Base-by-base conservation (phyloP, 768 basidiomycete species). In the Hericium coralloides region DNA sequence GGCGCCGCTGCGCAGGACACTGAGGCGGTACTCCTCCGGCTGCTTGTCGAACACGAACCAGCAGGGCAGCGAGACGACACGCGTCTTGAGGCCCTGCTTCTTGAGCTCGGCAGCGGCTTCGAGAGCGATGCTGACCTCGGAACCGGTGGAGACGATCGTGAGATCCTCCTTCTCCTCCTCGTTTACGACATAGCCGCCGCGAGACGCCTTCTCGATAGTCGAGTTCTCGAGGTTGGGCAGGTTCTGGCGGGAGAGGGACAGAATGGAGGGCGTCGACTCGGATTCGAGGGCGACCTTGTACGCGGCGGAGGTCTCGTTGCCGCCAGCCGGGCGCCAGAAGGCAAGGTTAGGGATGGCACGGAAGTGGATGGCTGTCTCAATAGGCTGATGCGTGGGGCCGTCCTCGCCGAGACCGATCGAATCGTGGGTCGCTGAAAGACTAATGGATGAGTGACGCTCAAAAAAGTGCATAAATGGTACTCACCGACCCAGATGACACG, bases 241-340 rank as follows among this genome's bases (percentile, higher is more conserved):
- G 76, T 92, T 94, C 75, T 95, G 90, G 43, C 90, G 83, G 55
- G 92, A 91, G 56, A 90, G 80, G 4, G 84, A 86, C 57, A 92
- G 75, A 63, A 95, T 78, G 23, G 92, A 93, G 26, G 94, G 93
- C 2, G 91, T 95, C 64, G 76, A 72, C 60, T 72, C 80, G 59
- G 90, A 85, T 61, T 79, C 77, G 64, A 98, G 71, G 49, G 93
- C 88, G 57, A 86, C 82, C 59, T 82, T 70, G 77, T 97, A 97
- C 17, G 94, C 81, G 20, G 94, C 94, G 20, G 91, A 93, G n/a
- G 92, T 94, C 77, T 98, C 95, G 70, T 97, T 95, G 37, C 95
- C 94, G 69, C 97, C 93, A 25, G 93, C 92, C 5, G 91, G 91
- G 59, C 91, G 86, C 87, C 88, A 89, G 79, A 97, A 92, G 60